Evolutionary conservation across 176 grass and related monocot genomes (phyloP).

Genomic region (Carex cristatella): DNA sequence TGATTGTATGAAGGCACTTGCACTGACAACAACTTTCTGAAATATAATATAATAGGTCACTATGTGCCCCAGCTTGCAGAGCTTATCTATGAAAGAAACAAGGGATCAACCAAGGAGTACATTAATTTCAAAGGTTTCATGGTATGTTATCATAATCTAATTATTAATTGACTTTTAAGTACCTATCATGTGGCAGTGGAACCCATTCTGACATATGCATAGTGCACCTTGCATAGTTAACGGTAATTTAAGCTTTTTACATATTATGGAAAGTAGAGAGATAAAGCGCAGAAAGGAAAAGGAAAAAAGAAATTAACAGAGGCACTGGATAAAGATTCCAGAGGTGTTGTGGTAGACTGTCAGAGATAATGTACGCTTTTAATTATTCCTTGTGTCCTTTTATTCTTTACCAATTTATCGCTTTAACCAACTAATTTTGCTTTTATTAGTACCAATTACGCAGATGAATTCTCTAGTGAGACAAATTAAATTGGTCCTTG

Average conservation of each 20-base stretch:
- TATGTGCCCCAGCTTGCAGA: conserved; percentile 94
- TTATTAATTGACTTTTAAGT: conserved; percentile 10
- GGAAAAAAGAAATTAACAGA: conserved; percentile 5
- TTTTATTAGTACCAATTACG: not conserved
- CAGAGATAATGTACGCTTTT: not conserved
- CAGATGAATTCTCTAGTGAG: not conserved
- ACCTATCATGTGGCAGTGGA: not conserved
- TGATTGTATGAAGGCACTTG: not conserved
- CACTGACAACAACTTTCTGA: not conserved
- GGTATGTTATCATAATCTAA: conserved; percentile 38
- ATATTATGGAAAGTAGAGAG: conserved; percentile 22
- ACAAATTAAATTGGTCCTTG: not conserved
- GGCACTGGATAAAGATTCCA: conserved; percentile 18
- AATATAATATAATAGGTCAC: conserved; percentile 44
- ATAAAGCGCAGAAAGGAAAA: conserved; percentile 33
- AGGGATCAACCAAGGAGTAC: conserved; percentile 39
- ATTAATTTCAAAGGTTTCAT: conserved; percentile 95
- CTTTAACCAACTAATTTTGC: not conserved
- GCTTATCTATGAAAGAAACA: conserved; percentile 79
- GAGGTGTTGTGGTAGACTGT: conserved; percentile 5
- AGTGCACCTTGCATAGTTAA: conserved; percentile 1
- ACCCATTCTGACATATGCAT: conserved; percentile 18
- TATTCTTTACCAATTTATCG: not conserved
- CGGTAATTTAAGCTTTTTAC: conserved; percentile 16
- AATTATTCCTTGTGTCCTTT: not conserved